phyloP scores from a whole-genome alignment of 2,329 filamentous ascomycete species.

The Pseudocercospora musae region DNA sequence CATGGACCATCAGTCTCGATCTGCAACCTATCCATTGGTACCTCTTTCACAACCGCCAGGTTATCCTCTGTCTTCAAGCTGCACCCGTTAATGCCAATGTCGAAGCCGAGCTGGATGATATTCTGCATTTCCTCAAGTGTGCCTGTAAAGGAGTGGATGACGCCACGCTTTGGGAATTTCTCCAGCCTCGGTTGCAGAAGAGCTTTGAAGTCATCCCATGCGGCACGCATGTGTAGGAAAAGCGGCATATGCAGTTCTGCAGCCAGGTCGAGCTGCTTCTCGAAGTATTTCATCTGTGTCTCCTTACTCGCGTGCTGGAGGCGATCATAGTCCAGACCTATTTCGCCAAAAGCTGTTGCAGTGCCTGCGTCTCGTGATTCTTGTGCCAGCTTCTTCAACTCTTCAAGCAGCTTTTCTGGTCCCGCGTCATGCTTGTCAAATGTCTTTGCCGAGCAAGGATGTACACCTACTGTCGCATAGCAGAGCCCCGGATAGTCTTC shows the following conservation, averaged over 20 bases:
- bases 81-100: constrained; percentile 95
- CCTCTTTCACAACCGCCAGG: constrained; percentile 73
- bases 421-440: constrained; percentile 66
- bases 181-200: constrained; percentile 57
- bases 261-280: constrained; percentile 75
- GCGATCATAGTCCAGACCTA: constrained; percentile 94
- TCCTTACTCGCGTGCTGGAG: constrained; percentile 76
- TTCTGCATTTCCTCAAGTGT: constrained; percentile 78
- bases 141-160: constrained; percentile 95
- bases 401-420: constrained; percentile 52
- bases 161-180: constrained; percentile 64
- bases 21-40: constrained; percentile 78
- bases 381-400: constrained; percentile 63
- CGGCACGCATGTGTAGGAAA: constrained; percentile 88
- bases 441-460: constrained; percentile 80
- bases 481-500: constrained; percentile 72
- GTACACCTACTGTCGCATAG: constrained; percentile 88
- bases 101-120: constrained; percentile 74
- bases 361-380: constrained; percentile 57
- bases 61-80: constrained; percentile 94
- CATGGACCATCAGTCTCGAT: constrained; percentile 97
- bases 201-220: constrained; percentile 76
- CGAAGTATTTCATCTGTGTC: constrained; percentile 81
- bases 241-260: constrained; percentile 75
- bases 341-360: constrained; percentile 83